Percentiles rank a stretch among this genome's conserved stretches.
Conservation (phyloP, 345 rosid genomes). For the Sisymbrium altissimum region DNA sequence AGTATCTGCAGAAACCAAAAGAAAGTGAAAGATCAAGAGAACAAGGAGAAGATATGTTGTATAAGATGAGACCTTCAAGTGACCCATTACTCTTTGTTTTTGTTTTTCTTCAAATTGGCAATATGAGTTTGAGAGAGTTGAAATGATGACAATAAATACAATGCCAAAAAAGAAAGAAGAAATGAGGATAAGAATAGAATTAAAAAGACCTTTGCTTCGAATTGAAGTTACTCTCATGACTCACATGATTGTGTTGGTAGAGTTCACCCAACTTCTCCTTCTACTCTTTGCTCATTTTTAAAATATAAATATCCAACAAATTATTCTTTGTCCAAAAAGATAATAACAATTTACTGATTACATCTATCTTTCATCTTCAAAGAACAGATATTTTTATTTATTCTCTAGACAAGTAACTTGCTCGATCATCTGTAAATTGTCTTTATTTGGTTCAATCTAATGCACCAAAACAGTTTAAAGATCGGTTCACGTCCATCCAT, state of each 20-base stretch:
- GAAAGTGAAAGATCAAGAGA: constrained; percentile 7
- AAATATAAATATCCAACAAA: constrained; percentile 5
- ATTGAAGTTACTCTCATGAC: constrained; percentile 36
- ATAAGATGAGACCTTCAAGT: constrained; percentile 26
- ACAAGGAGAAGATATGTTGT: constrained; percentile 8
- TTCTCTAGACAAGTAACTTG: constrained; percentile 16
- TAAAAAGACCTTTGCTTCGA: constrained; percentile 24
- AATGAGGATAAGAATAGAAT: constrained; percentile 9
- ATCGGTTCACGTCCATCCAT: background rate
- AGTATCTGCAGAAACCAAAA: constrained; percentile 25
- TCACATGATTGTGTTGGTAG: constrained; percentile 30
- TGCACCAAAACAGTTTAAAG: background rate
- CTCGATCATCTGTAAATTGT: background rate
- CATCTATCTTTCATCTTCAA: constrained; percentile 8
- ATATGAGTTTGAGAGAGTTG: constrained; percentile 8
- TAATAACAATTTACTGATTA: constrained; percentile 24
- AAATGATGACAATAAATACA: constrained; percentile 33
- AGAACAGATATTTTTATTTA: background rate
- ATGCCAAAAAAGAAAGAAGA: background rate
- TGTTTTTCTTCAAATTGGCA: background rate
- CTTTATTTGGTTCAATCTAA: background rate
- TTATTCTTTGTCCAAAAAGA: constrained; percentile 29
- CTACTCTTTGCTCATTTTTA: background rate
- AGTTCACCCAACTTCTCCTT: constrained; percentile 24
- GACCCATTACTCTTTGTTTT: constrained; percentile 4